Percentiles rank a stretch among this genome's conserved stretches.
Conservation (phyloP, 345 rosid species). For the Mercurialis annua region DNA sequence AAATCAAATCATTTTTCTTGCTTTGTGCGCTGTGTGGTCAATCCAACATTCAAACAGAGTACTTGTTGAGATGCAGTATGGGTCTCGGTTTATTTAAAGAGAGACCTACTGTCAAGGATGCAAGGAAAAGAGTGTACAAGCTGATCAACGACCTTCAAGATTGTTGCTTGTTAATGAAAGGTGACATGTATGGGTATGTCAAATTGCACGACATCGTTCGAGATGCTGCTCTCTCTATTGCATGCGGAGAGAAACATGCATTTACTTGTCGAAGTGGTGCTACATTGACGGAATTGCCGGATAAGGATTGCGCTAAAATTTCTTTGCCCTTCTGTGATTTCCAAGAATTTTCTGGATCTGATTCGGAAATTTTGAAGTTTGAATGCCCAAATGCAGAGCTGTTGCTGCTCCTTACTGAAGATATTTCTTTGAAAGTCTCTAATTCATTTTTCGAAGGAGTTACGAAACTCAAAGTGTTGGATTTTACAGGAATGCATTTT, state of each 20-base stretch:
- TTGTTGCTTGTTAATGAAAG: background rate
- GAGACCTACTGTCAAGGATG: background rate
- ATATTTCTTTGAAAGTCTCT: background rate
- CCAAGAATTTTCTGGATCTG: slow-evolving; percentile 4
- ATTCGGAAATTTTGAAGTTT: too few species aligned
- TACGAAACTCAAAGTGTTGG: slow-evolving; percentile 13
- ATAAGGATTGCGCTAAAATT: background rate
- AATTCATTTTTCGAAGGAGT: background rate
- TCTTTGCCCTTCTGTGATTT: background rate
- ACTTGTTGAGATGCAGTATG: background rate
- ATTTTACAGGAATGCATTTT: background rate
- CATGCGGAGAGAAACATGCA: too few species aligned
- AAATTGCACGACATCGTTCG: too few species aligned
- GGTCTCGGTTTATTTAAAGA: background rate
- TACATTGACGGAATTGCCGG: background rate
- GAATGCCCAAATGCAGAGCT: slow-evolving; percentile 9
- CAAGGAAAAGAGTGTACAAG: background rate
- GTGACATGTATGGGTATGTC: background rate
- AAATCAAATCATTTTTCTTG: slow-evolving; percentile 28
- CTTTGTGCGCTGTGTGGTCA: background rate
- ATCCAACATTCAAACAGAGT: background rate
- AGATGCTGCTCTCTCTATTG: too few species aligned
- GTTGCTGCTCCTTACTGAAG: background rate
- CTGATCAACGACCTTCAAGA: slow-evolving; percentile 1
- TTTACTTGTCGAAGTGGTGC: background rate